Evolutionary conservation across 2,329 filamentous ascomycete species (phyloP), one percentile per base, ranked within the genome.

Genomic region (Neofusicoccum ribis): DNA sequence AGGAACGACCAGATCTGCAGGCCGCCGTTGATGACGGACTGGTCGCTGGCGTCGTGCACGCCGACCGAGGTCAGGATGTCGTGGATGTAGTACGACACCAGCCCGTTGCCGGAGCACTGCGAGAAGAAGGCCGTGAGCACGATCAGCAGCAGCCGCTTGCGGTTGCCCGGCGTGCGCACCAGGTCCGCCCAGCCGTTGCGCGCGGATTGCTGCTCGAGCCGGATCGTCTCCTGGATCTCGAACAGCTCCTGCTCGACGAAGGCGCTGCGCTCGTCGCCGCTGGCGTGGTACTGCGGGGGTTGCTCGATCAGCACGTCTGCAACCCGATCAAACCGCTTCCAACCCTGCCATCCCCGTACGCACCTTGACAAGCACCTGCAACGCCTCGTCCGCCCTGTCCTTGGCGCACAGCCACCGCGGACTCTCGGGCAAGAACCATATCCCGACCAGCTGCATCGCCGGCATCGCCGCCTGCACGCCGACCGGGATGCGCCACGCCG

Each of bases 231-330:
- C 71, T 86, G 74, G 71, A 86, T 84, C 69, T 87, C 84, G 36
- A 80, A 81, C 71, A 85, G 85, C 72, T 88, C 83, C 3, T 86
- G 78, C 69, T 84, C 81, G 3, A 86, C 85, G 61, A 87, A 77
- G 1, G 82, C 80, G 0, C 80, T 82, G 63, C 82, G 76, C 0
- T 80, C 79, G 68, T 86, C 81, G 2, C 80, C 76, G 43, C 80
- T 79, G 43, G 79, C 80, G 17, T 75, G 75, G 5, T 81, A 86
- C 66, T 82, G 82, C 8, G 23, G 23, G 3, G 23, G 23, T 23
- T 2, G 23, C 23, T 23, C 23, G 23, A 23, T 72, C 80, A 77
- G 20, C 37, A 39, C 37, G 14, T 15, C 9, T 9, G 14, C 9
- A 39, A 11, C 37, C 37, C 1, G 3, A 39, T 11, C 37, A 7